Evolutionary conservation across 2,329 filamentous ascomycete species (phyloP).

Genomic region (Aspergillus ochraceoroseus): DNA sequence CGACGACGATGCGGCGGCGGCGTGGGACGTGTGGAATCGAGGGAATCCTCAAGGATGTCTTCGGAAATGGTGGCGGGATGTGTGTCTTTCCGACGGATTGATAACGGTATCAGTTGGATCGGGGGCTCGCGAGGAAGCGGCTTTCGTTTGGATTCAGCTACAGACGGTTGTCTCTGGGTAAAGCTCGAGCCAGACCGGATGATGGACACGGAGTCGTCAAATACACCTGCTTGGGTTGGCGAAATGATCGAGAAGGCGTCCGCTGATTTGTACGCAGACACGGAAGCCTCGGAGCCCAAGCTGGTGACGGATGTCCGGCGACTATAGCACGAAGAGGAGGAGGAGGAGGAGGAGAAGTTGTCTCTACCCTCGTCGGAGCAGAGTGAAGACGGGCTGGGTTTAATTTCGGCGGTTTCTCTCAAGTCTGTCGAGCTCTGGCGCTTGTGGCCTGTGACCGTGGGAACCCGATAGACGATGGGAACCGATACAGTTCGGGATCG

Average conservation of each 20-base stretch:
- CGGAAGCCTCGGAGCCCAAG: slow-evolving; percentile 26
- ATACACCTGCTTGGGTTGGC: slow-evolving; percentile 27
- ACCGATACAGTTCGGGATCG: slow-evolving; percentile 3
- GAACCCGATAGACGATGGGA: background rate
- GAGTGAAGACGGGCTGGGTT: slow-evolving; percentile 7
- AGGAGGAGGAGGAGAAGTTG: slow-evolving; percentile 28
- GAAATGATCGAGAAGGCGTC: slow-evolving; percentile 28
- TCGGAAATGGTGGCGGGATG: slow-evolving; percentile 8
- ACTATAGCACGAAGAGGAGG: slow-evolving; percentile 40
- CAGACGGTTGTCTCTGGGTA: slow-evolving; percentile 21
- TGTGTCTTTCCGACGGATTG: slow-evolving; percentile 19
- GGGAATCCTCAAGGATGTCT: slow-evolving; percentile 4
- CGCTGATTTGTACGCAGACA: slow-evolving; percentile 16
- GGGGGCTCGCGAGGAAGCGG: slow-evolving; percentile 40
- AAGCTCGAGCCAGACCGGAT: slow-evolving; percentile 16
- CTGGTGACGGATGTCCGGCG: slow-evolving; percentile 34
- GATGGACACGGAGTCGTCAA: slow-evolving; percentile 29
- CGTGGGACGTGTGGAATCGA: slow-evolving; percentile 3
- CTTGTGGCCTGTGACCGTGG: background rate
- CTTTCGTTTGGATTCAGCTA: slow-evolving; percentile 36
- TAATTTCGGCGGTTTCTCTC: slow-evolving; percentile 6
- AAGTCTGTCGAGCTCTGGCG: slow-evolving; percentile 2
- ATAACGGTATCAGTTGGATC: slow-evolving; percentile 28
- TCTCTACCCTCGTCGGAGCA: slow-evolving; percentile 21
- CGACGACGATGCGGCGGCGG: too few relatives aligned